Base-by-base conservation (phyloP, 176 grass and related monocot genomes). In the Avena atlantica region DNA sequence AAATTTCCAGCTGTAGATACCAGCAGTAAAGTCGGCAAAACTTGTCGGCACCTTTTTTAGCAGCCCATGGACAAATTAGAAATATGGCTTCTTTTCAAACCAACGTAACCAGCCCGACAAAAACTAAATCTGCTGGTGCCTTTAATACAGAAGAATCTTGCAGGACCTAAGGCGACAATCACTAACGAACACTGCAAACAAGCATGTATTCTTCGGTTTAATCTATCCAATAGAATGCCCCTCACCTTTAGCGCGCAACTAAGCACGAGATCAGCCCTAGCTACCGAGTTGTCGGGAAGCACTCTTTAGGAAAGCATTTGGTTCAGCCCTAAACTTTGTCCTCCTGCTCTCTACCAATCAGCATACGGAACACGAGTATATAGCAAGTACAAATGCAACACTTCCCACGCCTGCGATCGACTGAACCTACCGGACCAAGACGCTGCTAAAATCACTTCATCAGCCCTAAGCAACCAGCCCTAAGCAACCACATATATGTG, bases 271-370 rank as follows among this genome's bases (percentile, higher is more conserved):
- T 49, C 34, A 27, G 15, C 58, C 23, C 77, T 36, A 13, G 8
- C 4, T 82, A 13, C 64, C 5, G 10, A 56, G 37, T 57, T 24
- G 79, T 34, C 10, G 23, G 17, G 34, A 24, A 21, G 15, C 49
- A 19, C 70, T 59, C 31, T 40, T 77, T 12, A 74, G 60, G 42
- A 81, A 86, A 70, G 20, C 16, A 78, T 70, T 70, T 19, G 61
- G 49, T 70, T 82, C 12, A 37, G 19, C 13, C 63, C 70, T 73
- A 20, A 8, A 69, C 4, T 29, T 45, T 20, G 6, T 37, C 61
- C 37, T 23, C 60, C 11, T 8, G 34, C 3, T 24, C n/a, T 64
- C 52, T n/a, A 27, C 9, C 1, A 74, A 66, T 73, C 64, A 56
- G 21, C n/a, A 11, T 51, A 27, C 0, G 52, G 0, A 1, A 34